phyloP scores from a whole-genome alignment of 768 basidiomycete genomes.

The Termitomyces eurrhizus region DNA sequence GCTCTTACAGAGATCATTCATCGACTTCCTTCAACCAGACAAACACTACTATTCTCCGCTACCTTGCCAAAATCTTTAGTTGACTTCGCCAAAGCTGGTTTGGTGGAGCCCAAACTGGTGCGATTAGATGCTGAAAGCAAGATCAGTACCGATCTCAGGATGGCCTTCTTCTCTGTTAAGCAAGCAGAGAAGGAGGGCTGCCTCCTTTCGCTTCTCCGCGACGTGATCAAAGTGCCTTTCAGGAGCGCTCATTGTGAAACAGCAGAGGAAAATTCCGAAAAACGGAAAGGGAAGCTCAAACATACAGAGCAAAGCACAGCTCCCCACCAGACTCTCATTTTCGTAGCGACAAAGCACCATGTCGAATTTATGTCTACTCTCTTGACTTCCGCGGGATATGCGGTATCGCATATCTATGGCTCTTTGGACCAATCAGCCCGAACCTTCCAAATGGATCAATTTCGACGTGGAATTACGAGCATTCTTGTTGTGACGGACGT shows the following conservation, averaged over 20 bases:
- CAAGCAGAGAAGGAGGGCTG: constrained; percentile 93
- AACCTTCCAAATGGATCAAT: constrained; percentile 85
- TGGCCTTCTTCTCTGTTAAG: constrained; percentile 93
- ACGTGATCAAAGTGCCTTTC: constrained; percentile 81
- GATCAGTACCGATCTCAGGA: constrained; percentile 88
- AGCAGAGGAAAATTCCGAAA: constrained; percentile 27
- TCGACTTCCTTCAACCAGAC: constrained; percentile 81
- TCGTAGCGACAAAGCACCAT: constrained; percentile 97
- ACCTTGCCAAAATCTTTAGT: constrained; percentile 94
- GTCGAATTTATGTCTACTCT: constrained; percentile 89
- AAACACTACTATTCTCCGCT: constrained; percentile 94
- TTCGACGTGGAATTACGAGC: constrained; percentile 73
- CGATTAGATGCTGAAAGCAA: constrained; percentile 96
- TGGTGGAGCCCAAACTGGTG: constrained; percentile 90
- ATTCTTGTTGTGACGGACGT: constrained; percentile 97
- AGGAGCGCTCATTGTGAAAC: constrained; percentile 29
- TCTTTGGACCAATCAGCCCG: constrained; percentile 91
- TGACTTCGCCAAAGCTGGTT: constrained; percentile 97
- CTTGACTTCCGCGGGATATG: constrained; percentile 76
- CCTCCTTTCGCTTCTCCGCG: constrained; percentile 76
- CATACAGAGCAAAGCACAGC: constrained; percentile 49
- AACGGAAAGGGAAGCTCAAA: constrained; percentile 49
- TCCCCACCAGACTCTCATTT: constrained; percentile 90
- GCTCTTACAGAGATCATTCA: constrained; percentile 89
- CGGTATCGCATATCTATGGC: constrained; percentile 93